Base-by-base conservation (phyloP, 176 grass and related monocot species). In the Aegilops sharonensis region DNA sequence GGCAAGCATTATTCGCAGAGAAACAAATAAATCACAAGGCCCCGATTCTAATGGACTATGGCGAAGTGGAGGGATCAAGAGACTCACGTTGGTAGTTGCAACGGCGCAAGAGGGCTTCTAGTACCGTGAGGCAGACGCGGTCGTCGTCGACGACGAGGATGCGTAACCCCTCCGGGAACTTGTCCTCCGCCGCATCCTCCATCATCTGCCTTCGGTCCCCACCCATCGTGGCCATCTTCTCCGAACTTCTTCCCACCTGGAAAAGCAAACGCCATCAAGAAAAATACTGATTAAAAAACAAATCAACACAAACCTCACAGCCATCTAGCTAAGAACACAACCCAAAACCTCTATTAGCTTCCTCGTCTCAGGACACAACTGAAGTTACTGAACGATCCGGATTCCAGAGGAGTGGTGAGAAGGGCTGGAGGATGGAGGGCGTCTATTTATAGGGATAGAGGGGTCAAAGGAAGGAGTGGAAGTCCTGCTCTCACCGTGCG, bases 91-190 rank as follows among this genome's bases (percentile, higher is more conserved):
- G 24, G 34, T 88, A 93, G 6, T 82, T 64, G 77, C 88, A 93
- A 12, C 7, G 18, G 1, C 0, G 66, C 36, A 93, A 78, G 11
- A 50, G n/a, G 17, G 3, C 73, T 23, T 64, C 32, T 1, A 93
- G 43, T n/a, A 93, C 17, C 39, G 2, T 13, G 13, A 85, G 85
- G 54, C 62, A 68, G 54, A 39, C 61, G 0, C 20, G 24, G 32
- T 85, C 65, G 0, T 85, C 85, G 7, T 93, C 88, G 6, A 93
- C 63, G 4, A 76, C 85, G 6, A 93, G 87, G 27, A 93, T 70
- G 6, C 77, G 72, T 77, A 93, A 70, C 11, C 85, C 72, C 10
- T 9, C 64, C 0, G 82, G 91, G 36, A 90, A 93, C 32, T 75
- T 54, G 11, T 74, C 13, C 32, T 68, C 31, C 11, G 45, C 4